A percentile compares a stretch with the other conserved stretches of the same genome.
Evolutionary conservation across 2,329 filamentous ascomycete genomes (phyloP).

Genomic region (Penicillium palitans): DNA sequence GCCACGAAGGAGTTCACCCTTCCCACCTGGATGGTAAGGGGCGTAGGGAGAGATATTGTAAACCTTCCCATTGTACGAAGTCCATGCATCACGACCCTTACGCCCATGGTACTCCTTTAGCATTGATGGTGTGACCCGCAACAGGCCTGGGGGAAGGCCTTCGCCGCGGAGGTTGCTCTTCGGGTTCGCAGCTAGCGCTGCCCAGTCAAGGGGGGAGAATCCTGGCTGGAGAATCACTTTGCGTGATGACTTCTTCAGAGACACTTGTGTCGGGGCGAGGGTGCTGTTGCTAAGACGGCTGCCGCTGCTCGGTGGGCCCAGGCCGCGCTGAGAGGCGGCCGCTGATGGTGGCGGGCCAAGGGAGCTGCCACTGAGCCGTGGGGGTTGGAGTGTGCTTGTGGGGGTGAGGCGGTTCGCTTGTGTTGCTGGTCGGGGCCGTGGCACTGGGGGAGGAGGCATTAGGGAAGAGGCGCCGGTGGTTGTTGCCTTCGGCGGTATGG

Average conservation of each 20-base stretch:
- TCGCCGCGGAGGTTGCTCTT: constrained; percentile 65
- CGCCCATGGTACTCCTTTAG: constrained; percentile 77
- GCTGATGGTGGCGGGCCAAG: constrained; percentile 47
- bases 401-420: constrained; percentile 24
- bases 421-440: constrained; percentile 28
- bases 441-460: constrained; percentile 39
- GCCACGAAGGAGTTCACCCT: constrained; percentile 61
- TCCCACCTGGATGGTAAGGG: constrained; percentile 83
- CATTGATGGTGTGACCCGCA: constrained; percentile 78
- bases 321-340: constrained; percentile 45
- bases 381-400: constrained; percentile 25
- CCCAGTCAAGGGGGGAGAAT: constrained; percentile 96
- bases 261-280: constrained; percentile 44
- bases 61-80: constrained; percentile 80
- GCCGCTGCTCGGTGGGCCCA: constrained; percentile 42
- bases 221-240: constrained; percentile 82
- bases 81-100: constrained; percentile 86
- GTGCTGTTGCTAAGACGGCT: constrained; percentile 45
- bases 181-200: constrained; percentile 66
- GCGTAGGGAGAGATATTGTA: constrained; percentile 93
- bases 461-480: constrained; percentile 25
- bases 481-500: constrained; percentile 10
- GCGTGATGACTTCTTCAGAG: constrained; percentile 49
- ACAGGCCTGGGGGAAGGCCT: constrained; percentile 53
- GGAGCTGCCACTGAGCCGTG: constrained; percentile 32